phyloP scores from a whole-genome alignment of 2,329 filamentous ascomycete species.

The Pseudocercospora musae region DNA sequence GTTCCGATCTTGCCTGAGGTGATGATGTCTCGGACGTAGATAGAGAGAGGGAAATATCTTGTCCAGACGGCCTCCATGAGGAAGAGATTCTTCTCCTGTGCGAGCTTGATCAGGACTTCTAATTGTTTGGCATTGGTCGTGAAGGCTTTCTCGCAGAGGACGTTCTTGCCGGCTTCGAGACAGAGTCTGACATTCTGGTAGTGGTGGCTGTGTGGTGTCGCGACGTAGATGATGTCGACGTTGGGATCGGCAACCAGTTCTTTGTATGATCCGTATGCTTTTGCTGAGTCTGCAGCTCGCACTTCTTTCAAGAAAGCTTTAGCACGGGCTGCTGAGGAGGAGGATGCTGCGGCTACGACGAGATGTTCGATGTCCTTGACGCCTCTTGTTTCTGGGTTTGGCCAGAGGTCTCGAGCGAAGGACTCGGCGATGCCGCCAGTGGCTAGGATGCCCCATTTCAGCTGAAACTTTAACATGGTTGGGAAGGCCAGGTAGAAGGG shows the following conservation, averaged over 20 bases:
- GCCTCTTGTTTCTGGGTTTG: constrained; percentile 65
- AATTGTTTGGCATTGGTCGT: constrained; percentile 79
- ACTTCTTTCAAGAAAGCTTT: constrained; percentile 69
- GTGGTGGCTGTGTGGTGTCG: constrained; percentile 88
- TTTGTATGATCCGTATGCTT: constrained; percentile 75
- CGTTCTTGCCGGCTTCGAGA: constrained; percentile 78
- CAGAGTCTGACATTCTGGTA: constrained; percentile 88
- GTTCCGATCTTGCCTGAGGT: constrained; percentile 53
- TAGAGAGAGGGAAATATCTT: constrained; percentile 78
- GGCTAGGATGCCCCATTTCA: constrained; percentile 46
- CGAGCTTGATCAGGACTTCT: constrained; percentile 67
- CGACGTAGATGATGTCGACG: constrained; percentile 83
- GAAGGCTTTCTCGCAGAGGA: constrained; percentile 87
- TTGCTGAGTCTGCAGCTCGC: constrained; percentile 64
- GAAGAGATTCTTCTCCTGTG: constrained; percentile 66
- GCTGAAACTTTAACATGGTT: constrained; percentile 34
- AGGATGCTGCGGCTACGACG: constrained; percentile 76
- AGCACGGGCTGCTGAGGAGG: constrained; percentile 66
- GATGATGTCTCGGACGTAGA: constrained; percentile 68
- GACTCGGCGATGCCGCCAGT: constrained; percentile 49
- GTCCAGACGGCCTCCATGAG: constrained; percentile 82
- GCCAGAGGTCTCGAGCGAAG: constrained; percentile 73
- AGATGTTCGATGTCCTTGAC: constrained; percentile 72
- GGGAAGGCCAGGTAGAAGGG: neutral
- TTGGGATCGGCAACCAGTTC: constrained; percentile 75